Evolutionary conservation across 2,329 filamentous ascomycete genomes (phyloP), one percentile per base, ranked within the genome.

Genomic region (Neurospora sp.): DNA sequence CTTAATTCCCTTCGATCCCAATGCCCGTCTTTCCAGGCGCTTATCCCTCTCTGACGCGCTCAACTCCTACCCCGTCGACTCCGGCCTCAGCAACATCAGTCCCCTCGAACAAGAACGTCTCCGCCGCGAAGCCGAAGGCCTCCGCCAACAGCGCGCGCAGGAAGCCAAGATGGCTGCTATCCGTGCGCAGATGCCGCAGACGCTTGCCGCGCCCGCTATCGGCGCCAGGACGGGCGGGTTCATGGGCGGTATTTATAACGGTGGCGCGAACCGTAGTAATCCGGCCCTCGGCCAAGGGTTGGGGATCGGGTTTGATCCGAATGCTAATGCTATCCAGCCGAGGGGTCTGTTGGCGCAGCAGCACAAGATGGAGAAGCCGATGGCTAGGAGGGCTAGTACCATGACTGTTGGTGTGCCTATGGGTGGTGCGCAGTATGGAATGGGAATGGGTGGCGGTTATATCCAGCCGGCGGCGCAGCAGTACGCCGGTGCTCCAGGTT

Each of bases 21-120:
- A 76, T 4, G 68, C 68, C 78, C 77, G 78, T 3, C 76, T 83
- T 11, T 78, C 79, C 10, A 78, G 79, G 2, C 82, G 82, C 6
- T 81, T 86, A 70, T 88, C 85, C 73, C 81, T 92, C 80, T 88
- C 89, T 0, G 86, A 90, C 73, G 81, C 92, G 5, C 80, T 88
- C 3, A 76, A 79, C 19, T 80, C 78, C 0, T 82, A 85, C 67
- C 82, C 83, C 36, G 74, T 80, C 43, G 82, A 82, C 10, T 67
- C 70, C 0, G 70, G 74, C 3, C 73, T 72, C n/a, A 74, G 74
- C 36, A 17, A 67, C 11, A 62, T 76, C 65, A 80, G 85, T 38
- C 79, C 80, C 1, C 78, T 80, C n/a, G 78, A 80, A 11, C 79
- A 78, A 4, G 82, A 83, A 23, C 81, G 84, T 17, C 77, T 79